These are phyloP conservation scores for Akanthomyces muscarius DNA, from an alignment of 2,329 filamentous ascomycete genomes.

Conservation along the genomic window DNA sequence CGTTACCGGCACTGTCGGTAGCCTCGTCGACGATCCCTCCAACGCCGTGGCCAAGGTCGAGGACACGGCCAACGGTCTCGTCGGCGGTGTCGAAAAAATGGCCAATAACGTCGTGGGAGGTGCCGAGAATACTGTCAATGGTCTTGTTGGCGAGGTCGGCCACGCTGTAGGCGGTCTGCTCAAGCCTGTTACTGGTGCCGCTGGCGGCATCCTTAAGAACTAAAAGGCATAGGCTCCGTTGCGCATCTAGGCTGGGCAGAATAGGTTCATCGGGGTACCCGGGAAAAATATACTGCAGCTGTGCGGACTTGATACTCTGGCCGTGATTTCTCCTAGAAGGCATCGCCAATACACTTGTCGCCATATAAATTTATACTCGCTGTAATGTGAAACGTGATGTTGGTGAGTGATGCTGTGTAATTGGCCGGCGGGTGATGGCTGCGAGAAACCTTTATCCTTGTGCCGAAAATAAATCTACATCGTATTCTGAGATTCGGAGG, in stretches of 20 bases:
- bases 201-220: background rate
- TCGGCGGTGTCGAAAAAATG: too few species aligned
- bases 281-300: too few species aligned
- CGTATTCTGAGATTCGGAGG: too few species aligned
- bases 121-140: background rate
- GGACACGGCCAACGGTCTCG: background rate
- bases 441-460: too few species aligned
- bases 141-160: background rate
- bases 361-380: too few species aligned
- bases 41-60: background rate
- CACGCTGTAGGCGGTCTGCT: background rate
- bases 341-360: background rate
- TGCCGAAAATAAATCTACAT: too few species aligned
- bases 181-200: background rate
- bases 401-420: background rate
- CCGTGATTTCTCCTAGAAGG: too few species aligned
- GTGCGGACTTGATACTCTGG: too few species aligned
- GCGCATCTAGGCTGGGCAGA: too few species aligned
- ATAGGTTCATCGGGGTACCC: too few species aligned
- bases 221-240: too few species aligned
- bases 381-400: background rate
- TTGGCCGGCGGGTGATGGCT: too few species aligned
- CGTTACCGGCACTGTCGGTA: background rate
- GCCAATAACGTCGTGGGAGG: background rate
- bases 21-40: background rate